These are phyloP conservation scores for Saccharum spontaneum DNA, from an alignment of 176 grass and related monocot genomes.

Conservation along the genomic window DNA sequence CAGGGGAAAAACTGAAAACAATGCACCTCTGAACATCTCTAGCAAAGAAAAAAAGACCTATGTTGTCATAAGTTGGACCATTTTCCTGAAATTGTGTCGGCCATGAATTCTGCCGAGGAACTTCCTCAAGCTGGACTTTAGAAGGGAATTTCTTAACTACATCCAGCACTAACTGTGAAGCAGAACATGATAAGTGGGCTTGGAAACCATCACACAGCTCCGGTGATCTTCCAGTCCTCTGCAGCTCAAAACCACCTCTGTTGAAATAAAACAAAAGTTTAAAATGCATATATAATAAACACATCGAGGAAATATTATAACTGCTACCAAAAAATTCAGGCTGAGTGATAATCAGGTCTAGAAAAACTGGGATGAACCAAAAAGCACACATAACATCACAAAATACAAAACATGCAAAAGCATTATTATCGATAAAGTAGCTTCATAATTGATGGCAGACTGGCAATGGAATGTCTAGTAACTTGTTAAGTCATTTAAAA, in stretches of 20 bases:
- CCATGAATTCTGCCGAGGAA: conserved; percentile 77
- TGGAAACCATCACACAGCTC: conserved; percentile 90
- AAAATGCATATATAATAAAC: neutral
- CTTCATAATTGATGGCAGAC: conserved; percentile 5
- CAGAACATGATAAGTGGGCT: conserved; percentile 83
- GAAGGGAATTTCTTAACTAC: conserved; percentile 69
- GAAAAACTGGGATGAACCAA: neutral
- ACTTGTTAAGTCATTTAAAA: conserved; percentile 4
- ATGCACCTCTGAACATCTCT: conserved; percentile 77
- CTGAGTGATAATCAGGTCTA: conserved; percentile 4
- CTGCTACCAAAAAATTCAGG: neutral
- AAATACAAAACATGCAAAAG: neutral
- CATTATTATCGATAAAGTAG: conserved; percentile 1
- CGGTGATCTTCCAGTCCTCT: conserved; percentile 55
- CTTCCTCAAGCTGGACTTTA: conserved; percentile 79
- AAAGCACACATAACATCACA: neutral
- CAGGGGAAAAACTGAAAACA: conserved; percentile 13
- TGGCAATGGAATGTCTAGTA: neutral
- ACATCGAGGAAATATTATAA: conserved; percentile 2
- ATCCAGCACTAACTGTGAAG: conserved; percentile 63
- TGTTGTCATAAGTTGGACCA: conserved; percentile 65
- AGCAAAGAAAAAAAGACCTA: conserved; percentile 96
- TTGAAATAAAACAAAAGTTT: conserved; percentile 5
- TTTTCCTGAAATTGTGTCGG: conserved; percentile 68
- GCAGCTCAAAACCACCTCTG: conserved; percentile 91